Percentiles rank a stretch among this genome's conserved stretches.
These are phyloP conservation scores for Acanthamoeba royreba DNA, from an alignment of 208 protist species.

Conservation along the genomic window DNA sequence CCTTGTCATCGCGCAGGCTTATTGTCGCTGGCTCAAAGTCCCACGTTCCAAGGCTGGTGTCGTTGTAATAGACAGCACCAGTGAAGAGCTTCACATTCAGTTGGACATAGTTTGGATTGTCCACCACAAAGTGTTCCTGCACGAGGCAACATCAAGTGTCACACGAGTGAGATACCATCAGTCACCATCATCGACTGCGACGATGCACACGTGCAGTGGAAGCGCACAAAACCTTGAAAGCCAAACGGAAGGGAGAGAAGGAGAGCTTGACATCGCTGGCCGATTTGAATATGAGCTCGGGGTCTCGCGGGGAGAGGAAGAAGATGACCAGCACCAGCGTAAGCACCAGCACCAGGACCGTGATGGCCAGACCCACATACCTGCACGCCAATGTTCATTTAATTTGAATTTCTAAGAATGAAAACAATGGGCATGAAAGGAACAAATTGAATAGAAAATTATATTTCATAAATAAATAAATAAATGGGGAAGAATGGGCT, in stretches of 20 bases:
- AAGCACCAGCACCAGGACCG: neutral
- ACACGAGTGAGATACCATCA: too few species aligned
- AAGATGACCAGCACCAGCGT: neutral
- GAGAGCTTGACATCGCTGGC: neutral
- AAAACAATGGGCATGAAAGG: too few species aligned
- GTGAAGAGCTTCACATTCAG: conserved; percentile 8
- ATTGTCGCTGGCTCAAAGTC: neutral
- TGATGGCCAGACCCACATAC: neutral
- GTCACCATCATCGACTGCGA: too few species aligned
- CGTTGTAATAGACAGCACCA: neutral
- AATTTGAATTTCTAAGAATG: too few species aligned
- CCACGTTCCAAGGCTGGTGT: neutral
- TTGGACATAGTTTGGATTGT: neutral
- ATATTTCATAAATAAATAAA: neutral
- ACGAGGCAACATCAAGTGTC: too few species aligned
- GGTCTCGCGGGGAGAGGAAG: conserved; percentile 2
- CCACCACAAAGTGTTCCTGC: neutral
- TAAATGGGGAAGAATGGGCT: neutral
- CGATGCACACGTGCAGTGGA: too few species aligned
- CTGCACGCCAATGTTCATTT: too few species aligned
- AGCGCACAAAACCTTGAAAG: neutral
- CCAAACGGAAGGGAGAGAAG: neutral
- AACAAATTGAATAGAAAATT: too few species aligned
- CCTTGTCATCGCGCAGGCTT: neutral
- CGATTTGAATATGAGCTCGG: neutral